Base-by-base conservation (phyloP, 1,284 basidiomycete genomes). In the Chiua sp. region DNA sequence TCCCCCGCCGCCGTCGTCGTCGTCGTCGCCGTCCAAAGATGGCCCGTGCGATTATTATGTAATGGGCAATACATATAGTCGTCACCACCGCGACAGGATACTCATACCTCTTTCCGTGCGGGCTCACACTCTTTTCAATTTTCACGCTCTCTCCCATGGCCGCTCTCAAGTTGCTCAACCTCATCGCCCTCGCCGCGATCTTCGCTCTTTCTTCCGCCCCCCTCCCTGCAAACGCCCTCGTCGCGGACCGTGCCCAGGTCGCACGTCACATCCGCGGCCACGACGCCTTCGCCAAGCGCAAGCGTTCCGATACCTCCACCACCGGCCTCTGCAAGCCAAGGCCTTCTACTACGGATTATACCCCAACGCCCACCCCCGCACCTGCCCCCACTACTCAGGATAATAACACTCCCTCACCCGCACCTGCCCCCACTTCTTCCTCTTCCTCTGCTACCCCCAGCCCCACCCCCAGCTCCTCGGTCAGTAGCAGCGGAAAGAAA, bases 121-220 rank as follows among this genome's bases (percentile, higher is more conserved):
- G 57, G 57, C 28, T 46, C 68, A 63, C 71, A 20, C 42, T 73
- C 68, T 11, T 69, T 39, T 72, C 54, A 20, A n/a, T 47, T 65
- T 52, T 60, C 59, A 59, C 33, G 49, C 57, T 52, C 39, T 53
- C 20, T 8, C 20, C 15, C 57, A 55, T 90, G 87, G 80, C 84
- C 56, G 65, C 80, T 26, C 47, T 72, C 63, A 87, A 82, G 64
- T 68, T 87, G 53, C 62, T 87, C 67, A 83, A 83, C 68, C 74
- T 91, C 60, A 54, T 91, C 61, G 80, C 85, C 23, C 65, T 90
- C 51, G 77, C 92, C 51, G 83, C 85, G 35, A 65, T 90, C 62
- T 62, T 91, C 61, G 79, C 83, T 53, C 79, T 78, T 65, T 79
- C 81, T n/a, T 80, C 82, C 60, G 77, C 72, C 44, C 72, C 82